phyloP scores from a whole-genome alignment of 139 green algal species.

The Chlorella sp. region DNA sequence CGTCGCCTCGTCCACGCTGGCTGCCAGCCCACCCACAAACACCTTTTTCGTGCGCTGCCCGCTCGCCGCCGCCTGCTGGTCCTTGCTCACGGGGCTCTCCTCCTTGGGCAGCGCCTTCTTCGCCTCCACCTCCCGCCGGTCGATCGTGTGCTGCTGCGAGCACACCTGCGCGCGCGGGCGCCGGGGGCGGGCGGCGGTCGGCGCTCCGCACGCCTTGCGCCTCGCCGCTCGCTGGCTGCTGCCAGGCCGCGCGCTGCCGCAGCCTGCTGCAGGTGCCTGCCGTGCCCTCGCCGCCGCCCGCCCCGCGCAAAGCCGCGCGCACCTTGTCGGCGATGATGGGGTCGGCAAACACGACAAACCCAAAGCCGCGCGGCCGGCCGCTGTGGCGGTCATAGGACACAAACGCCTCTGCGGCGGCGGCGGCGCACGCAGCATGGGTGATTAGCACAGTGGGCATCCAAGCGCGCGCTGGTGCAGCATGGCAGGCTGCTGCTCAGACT shows the following conservation, averaged over 20 bases:
- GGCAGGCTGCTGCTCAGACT: neutral
- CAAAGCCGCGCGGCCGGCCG: constrained; percentile 86
- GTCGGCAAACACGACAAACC: constrained; percentile 92
- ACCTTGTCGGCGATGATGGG: constrained; percentile 89
- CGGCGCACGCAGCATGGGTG: too few relatives aligned
- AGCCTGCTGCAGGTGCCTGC: too few relatives aligned
- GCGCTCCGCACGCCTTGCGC: too few relatives aligned
- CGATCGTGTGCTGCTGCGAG: constrained; percentile 87
- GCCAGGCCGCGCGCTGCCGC: too few relatives aligned
- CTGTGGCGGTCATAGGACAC: constrained; percentile 89
- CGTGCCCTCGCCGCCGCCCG: too few relatives aligned
- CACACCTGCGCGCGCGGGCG: neutral
- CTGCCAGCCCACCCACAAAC: constrained; percentile 93
- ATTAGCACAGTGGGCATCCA: too few relatives aligned
- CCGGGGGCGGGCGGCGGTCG: neutral
- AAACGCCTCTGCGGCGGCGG: constrained; percentile 90
- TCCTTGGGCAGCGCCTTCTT: constrained; percentile 95
- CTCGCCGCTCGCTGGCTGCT: too few relatives aligned
- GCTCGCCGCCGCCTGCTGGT: constrained; percentile 32
- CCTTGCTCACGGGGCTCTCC: constrained; percentile 64
- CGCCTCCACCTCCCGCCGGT: constrained; percentile 95
- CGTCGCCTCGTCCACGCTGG: constrained; percentile 81
- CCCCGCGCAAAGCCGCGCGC: too few relatives aligned
- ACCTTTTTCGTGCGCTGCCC: constrained; percentile 84
- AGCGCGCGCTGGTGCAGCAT: neutral